phyloP scores from a whole-genome alignment of 2,329 filamentous ascomycete genomes.

The Colletotrichum theobromicola region DNA sequence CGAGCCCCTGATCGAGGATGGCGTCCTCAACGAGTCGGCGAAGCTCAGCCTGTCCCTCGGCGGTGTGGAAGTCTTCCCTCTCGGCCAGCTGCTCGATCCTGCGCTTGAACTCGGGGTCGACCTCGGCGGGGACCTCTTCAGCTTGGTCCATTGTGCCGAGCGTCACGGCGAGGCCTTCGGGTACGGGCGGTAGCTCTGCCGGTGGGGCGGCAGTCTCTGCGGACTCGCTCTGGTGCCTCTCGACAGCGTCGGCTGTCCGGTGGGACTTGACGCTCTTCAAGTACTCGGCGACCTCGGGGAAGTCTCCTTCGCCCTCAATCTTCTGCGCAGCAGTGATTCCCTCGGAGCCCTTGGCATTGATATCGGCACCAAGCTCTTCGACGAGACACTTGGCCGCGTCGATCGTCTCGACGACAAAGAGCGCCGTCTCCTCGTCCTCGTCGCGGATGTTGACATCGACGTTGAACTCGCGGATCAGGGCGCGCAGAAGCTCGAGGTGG shows the following conservation, averaged over 20 bases:
- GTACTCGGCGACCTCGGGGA: constrained; percentile 76
- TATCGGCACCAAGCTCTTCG: constrained; percentile 79
- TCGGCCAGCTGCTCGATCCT: constrained; percentile 89
- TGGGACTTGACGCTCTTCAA: constrained; percentile 48
- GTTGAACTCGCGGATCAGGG: constrained; percentile 76
- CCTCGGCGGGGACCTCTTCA: constrained; percentile 64
- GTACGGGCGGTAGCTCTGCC: constrained; percentile 65
- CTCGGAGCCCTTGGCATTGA: constrained; percentile 70
- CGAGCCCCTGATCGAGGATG: constrained; percentile 68
- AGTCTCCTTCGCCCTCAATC: constrained; percentile 80
- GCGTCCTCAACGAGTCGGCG: constrained; percentile 82
- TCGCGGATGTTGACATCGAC: constrained; percentile 84
- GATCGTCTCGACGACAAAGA: constrained; percentile 88
- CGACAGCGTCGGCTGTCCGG: constrained; percentile 30
- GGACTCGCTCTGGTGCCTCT: constrained; percentile 32
- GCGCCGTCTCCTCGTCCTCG: constrained; percentile 91
- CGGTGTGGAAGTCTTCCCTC: constrained; percentile 81
- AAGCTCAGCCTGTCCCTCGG: constrained; percentile 80
- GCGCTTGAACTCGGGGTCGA: constrained; percentile 82
- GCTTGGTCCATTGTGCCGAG: constrained; percentile 74
- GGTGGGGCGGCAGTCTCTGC: constrained; percentile 26
- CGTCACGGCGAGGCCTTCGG: constrained; percentile 78
- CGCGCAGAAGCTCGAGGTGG: constrained; percentile 79
- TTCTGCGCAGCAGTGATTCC: constrained; percentile 83
- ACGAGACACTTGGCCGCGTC: constrained; percentile 81